Base-by-base conservation (phyloP, 176 grass and related monocot species). In the Rhynchospora pubera region DNA sequence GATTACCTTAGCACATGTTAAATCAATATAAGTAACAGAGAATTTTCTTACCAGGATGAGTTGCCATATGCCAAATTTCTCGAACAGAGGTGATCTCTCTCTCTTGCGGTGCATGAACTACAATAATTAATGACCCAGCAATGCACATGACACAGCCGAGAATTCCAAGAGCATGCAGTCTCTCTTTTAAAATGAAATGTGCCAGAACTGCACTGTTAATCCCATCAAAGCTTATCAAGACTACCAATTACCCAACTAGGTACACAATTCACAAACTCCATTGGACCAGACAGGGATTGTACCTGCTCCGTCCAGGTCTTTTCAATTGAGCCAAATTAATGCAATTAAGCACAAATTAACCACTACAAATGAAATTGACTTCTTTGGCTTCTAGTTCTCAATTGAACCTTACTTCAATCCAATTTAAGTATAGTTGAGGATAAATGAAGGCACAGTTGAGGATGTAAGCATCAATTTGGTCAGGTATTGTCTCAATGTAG, bases 41-140 rank as follows among this genome's bases (percentile, higher is more conserved):
- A 69, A 12, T 24, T 57, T 9, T 62, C 78, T 81, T 67, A 99
- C 93, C 89, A 0, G 89, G 81, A 76, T 99, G 97, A 21, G 86
- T 99, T 3, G 97, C 93, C 97, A 99, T 87, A 76, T 90, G 86
- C 97, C 97, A 99, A 62, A 99, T 99, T 85, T 95, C 93, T 79
- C 80, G 91, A 82, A 99, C 91, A 0, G 96, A 99, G 3, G 86
- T 90, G 42, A 99, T 99, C 81, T 86, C 87, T 82, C 69, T 93
- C 91, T 99, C 96, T 80, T 93, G 89, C 0, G 96, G 96, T 23
- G 91, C 92, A 32, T 95, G 96, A 63, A 93, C 88, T 22, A 99
- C 93, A 56, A 99, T 95, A 52, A 99, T 90, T 10, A 95, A 89
- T 5, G 96, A 99, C 15, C 96, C 96, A 1, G 88, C 84, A 62